Evolutionary conservation across 1,284 basidiomycete species (phyloP), one percentile per base, ranked within the genome.

Genomic region (Phlebopus sp.): DNA sequence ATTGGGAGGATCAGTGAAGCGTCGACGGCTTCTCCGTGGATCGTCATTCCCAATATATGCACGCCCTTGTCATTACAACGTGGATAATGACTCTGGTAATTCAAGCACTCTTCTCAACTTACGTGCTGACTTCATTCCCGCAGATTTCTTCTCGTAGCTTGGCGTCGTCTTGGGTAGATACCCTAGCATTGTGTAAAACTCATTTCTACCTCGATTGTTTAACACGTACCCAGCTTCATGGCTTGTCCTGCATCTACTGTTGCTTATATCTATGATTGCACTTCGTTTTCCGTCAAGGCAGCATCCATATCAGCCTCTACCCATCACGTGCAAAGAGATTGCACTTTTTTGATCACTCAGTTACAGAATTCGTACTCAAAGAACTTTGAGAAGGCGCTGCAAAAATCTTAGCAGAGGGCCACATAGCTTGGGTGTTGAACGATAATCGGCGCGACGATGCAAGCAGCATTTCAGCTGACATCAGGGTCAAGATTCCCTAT

Each of bases 1-100:
- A 14, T 25, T 62, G 5, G 54, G 55, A n/a, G 36, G 41, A 7
- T 47, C 47, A n/a, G 34, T 50, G 11, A 67, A 51, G 37, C 50
- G 45, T 42, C 60, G 40, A 27, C 44, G 53, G 37, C 49, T 46
- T 11, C 43, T 44, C 1, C 55, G 44, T 29, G 58, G 48, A 27
- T 21, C 55, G 7, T 21, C 48, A 13, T 25, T 49, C 15, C 18
- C 11, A 10, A 32, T 19, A 15, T 41, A 50, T 37, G n/a, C 37
- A 13, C 59, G 49, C 25, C 60, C 63, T 23, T 55, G 63, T 25
- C 58, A 58, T 27, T 47, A 49, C 34, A 46, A 34, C 5, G 18
- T 44, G 9, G 52, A 61, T 4, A 34, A 53, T n/a, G 63, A 65
- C 41, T 48, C 64, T 46, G 62, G 64, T 40, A 27, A 45, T 64